Percentiles rank a stretch among this genome's conserved stretches.
Evolutionary conservation across 2,329 filamentous ascomycete genomes (phyloP).

Genomic region (Exserohilum turcica): DNA sequence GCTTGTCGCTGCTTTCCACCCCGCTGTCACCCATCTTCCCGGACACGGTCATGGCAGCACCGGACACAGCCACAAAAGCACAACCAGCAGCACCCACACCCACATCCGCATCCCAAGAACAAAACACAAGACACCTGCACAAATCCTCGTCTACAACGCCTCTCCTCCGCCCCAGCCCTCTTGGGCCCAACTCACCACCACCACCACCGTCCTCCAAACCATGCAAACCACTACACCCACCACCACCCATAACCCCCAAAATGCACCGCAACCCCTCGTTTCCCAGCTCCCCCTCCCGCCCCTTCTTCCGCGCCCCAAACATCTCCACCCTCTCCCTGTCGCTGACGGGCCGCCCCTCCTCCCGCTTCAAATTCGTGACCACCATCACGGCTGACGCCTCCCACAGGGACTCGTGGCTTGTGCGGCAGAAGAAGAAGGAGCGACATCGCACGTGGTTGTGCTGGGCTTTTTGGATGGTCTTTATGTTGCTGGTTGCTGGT

Average conservation of each 20-base stretch:
- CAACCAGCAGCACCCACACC: too few relatives aligned
- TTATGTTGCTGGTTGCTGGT: conserved; percentile 53
- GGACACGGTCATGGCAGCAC: background rate
- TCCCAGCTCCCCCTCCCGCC: background rate
- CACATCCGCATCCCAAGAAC: background rate
- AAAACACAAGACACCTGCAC: conserved; percentile 3
- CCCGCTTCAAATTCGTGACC: conserved; percentile 42
- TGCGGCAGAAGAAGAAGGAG: conserved; percentile 55
- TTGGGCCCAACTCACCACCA: background rate
- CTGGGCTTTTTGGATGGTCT: conserved; percentile 54
- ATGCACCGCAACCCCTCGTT: background rate
- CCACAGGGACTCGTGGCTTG: conserved; percentile 60
- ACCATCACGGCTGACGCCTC: conserved; percentile 35
- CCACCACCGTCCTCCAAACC: background rate
- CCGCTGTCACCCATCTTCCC: background rate
- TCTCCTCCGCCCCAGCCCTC: conserved; percentile 9
- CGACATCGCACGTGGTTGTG: conserved; percentile 55
- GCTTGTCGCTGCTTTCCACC: background rate
- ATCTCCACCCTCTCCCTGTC: conserved; percentile 30
- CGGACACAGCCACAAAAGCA: background rate
- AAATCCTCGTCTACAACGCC: conserved; percentile 19
- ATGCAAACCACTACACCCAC: background rate
- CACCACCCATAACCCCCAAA: background rate
- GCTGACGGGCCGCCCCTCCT: conserved; percentile 32
- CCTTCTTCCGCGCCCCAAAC: conserved; percentile 21